Evolutionary conservation across 1,284 basidiomycete species (phyloP).

Genomic region (Termitomyces sp.): DNA sequence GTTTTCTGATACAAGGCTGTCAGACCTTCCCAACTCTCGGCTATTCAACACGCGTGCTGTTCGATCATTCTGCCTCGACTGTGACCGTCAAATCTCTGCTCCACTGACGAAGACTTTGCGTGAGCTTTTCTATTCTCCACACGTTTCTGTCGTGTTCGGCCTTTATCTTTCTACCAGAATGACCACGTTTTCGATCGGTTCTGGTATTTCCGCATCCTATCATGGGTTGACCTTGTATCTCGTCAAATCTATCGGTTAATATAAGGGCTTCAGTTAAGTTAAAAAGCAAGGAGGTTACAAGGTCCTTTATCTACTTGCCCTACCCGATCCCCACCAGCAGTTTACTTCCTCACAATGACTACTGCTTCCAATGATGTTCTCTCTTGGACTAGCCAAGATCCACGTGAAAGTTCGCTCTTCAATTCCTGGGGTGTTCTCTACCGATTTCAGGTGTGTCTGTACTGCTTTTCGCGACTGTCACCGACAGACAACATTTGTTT

Average conservation of each 20-base stretch:
- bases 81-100: constrained; percentile 56
- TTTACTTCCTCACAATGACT: constrained; percentile 38
- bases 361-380: constrained; percentile 62
- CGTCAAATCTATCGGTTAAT: constrained; percentile 26
- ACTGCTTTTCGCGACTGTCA: not conserved
- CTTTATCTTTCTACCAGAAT: constrained; percentile 60
- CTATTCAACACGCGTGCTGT: constrained; percentile 47
- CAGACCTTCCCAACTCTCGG: constrained; percentile 42
- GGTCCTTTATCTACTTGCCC: constrained; percentile 14
- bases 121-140: constrained; percentile 61
- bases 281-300: constrained; percentile 29
- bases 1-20: constrained; percentile 27
- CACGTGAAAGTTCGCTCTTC: constrained; percentile 75
- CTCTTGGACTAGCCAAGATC: constrained; percentile 81
- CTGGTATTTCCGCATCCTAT: constrained; percentile 44
- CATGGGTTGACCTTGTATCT: constrained; percentile 24
- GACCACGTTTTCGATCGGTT: constrained; percentile 73
- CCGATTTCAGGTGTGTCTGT: constrained; percentile 61
- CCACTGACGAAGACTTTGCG: constrained; percentile 59
- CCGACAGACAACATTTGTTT: constrained; percentile 6
- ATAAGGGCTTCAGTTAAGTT: constrained; percentile 31
- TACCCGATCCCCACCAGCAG: constrained; percentile 23
- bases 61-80: constrained; percentile 56
- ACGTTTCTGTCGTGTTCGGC: constrained; percentile 61
- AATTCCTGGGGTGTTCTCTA: constrained; percentile 76